Evolutionary conservation across 208 protist species (phyloP).

Genomic region (Trypanosoma congolense): DNA sequence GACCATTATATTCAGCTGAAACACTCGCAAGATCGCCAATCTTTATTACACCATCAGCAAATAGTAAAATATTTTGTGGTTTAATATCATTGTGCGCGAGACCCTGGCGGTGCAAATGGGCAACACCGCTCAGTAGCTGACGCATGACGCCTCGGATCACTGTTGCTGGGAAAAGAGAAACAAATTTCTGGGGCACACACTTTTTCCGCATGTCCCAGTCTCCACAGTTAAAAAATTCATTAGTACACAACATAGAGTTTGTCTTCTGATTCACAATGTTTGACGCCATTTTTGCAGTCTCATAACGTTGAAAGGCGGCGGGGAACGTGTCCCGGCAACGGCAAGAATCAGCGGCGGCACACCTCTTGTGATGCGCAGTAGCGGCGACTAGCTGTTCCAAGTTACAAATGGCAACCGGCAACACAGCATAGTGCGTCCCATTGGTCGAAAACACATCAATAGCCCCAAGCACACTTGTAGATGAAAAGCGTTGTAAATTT

Average conservation of each 20-base stretch:
- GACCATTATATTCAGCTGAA: conserved; percentile 45
- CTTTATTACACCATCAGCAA: conserved; percentile 68
- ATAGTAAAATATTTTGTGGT: conserved; percentile 76
- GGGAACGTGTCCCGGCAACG: no score
- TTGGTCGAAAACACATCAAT: conserved; percentile 72
- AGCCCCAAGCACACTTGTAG: conserved; percentile 63
- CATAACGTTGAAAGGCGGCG: no score
- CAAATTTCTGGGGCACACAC: not conserved
- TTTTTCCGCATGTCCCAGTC: not conserved
- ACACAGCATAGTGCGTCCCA: conserved; percentile 75
- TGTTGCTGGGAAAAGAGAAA: conserved; percentile 36
- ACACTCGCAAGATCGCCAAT: conserved; percentile 71
- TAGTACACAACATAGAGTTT: no score
- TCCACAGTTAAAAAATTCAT: no score
- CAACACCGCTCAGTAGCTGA: conserved; percentile 62
- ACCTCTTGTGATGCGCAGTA: conserved; percentile 24
- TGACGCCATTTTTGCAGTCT: no score
- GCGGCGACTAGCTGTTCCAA: conserved; percentile 63
- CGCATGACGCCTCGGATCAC: conserved; percentile 71
- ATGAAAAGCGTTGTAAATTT: conserved; percentile 84
- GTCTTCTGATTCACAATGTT: no score
- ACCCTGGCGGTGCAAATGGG: conserved; percentile 72
- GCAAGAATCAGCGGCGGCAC: not conserved
- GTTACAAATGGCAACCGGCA: conserved; percentile 78
- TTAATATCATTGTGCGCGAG: conserved; percentile 86